Evolutionary conservation across 2,329 filamentous ascomycete species (phyloP), one percentile per base, ranked within the genome.

Genomic region (Aspergillus flavus): DNA sequence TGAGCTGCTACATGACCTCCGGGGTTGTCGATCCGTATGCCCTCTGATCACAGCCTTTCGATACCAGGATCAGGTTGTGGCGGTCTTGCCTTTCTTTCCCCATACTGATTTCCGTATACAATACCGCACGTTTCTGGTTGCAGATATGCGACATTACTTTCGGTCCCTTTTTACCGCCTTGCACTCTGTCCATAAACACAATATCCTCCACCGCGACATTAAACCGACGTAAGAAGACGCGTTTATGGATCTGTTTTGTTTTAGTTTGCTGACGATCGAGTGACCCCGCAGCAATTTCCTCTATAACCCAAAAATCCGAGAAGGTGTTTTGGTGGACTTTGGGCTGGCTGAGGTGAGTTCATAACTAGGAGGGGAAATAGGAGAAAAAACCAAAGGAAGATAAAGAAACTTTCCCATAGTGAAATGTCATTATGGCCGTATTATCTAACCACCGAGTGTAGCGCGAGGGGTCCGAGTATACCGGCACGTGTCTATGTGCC

Each of bases 11-110:
- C 89, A 96, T 75, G 93, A 97, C 75, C 86, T 99, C 10, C 87
- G 91, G 57, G 87, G 91, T 61, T 96, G 91, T 64, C 85, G 88
- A 45, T 93, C 92, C 2, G 94, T 99, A 30, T 98, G 95, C 71
- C 94, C 95, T 39, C 86, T 99, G 23, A 96, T 99, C 76, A 99
- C 95, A 7, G 94, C 95, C n/a, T 98, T 98, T 75, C 90, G 95
- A 61, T 86, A 93, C 70, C 91, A 93, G 63, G 95, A 99, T 75
- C 95, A 99, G 79, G 95, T 99, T 45, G 89, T 98, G 52, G 94
- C 95, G 58, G 90, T 99, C 39, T 85, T 99, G 28, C 95, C 95
- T 0, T 99, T 97, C 81, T 99, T 97, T 76, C 90, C 92, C 65
- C 95, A 99, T 78, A 89, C 91, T 65, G 95, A 99, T 80, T 99